phyloP scores from a whole-genome alignment of 164 flowering plant species.

The Umbilicus rupestris region DNA sequence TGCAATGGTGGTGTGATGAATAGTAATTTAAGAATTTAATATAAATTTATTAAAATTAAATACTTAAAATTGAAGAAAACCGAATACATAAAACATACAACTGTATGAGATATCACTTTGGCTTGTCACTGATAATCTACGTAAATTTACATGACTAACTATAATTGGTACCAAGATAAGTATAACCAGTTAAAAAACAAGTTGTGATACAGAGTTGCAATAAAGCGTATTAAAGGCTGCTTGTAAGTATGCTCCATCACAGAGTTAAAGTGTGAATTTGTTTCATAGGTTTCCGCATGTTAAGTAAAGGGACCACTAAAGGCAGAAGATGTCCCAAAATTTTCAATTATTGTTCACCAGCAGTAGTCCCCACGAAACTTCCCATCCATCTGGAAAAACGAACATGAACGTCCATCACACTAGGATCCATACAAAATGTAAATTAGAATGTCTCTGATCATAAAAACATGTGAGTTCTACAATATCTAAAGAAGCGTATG shows the following conservation, averaged over 20 bases:
- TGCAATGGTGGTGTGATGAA: no score
- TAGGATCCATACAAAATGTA: constrained; percentile 2
- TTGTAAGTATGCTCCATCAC: not conserved
- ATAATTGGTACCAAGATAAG: not conserved
- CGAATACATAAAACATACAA: no score
- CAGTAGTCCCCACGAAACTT: constrained; percentile 8
- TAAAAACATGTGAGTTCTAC: not conserved
- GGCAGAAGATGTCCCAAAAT: constrained; percentile 1
- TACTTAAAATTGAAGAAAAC: no score
- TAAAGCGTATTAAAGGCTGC: not conserved
- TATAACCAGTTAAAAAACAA: not conserved
- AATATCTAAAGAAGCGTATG: not conserved
- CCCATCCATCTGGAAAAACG: not conserved
- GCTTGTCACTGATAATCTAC: not conserved
- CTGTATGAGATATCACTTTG: not conserved
- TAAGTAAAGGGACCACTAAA: not conserved
- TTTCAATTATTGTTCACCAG: constrained; percentile 6
- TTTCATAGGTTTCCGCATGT: not conserved
- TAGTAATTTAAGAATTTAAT: no score
- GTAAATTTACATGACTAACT: not conserved
- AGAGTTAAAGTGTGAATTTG: not conserved
- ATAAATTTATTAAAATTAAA: no score
- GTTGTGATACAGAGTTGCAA: not conserved
- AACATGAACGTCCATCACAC: not conserved
- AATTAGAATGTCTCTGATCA: constrained; percentile 1